phyloP scores from a whole-genome alignment of 2,329 filamentous ascomycete species.

The Colletotrichum chlorophyti region DNA sequence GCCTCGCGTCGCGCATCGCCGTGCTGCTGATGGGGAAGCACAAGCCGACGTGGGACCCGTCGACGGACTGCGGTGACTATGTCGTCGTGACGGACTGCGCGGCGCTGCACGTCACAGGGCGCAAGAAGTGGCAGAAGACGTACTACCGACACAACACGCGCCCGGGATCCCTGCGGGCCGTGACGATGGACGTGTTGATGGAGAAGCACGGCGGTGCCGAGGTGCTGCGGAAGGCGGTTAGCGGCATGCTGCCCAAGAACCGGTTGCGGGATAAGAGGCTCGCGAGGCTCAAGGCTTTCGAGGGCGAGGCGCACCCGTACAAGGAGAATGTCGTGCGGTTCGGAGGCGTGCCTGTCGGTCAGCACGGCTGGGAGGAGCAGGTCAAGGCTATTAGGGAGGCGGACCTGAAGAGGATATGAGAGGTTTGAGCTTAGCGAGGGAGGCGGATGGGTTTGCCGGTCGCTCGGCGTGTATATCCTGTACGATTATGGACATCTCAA shows the following conservation, averaged over 20 bases:
- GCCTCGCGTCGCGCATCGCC: slow-evolving; percentile 87
- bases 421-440: neutral
- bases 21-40: slow-evolving; percentile 95
- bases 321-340: slow-evolving; percentile 84
- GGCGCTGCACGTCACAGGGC: slow-evolving; percentile 85
- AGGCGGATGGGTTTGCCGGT: neutral
- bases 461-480: slow-evolving; percentile 30
- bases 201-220: slow-evolving; percentile 93
- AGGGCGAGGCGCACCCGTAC: slow-evolving; percentile 91
- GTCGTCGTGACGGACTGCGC: slow-evolving; percentile 92
- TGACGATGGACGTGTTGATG: slow-evolving; percentile 96
- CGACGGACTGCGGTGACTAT: slow-evolving; percentile 98
- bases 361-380: slow-evolving; percentile 59
- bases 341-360: slow-evolving; percentile 62
- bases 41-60: slow-evolving; percentile 97
- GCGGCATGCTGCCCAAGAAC: slow-evolving; percentile 98
- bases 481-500: slow-evolving; percentile 29
- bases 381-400: slow-evolving; percentile 57
- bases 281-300: slow-evolving; percentile 91
- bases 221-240: slow-evolving; percentile 88
- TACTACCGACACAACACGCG: slow-evolving; percentile 96
- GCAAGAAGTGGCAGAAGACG: slow-evolving; percentile 91
- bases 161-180: slow-evolving; percentile 83
- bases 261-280: slow-evolving; percentile 85
- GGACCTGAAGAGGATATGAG: slow-evolving; percentile 58